Base-by-base conservation (phyloP, 2,329 filamentous ascomycete genomes). In the Domatiomyces globalis region DNA sequence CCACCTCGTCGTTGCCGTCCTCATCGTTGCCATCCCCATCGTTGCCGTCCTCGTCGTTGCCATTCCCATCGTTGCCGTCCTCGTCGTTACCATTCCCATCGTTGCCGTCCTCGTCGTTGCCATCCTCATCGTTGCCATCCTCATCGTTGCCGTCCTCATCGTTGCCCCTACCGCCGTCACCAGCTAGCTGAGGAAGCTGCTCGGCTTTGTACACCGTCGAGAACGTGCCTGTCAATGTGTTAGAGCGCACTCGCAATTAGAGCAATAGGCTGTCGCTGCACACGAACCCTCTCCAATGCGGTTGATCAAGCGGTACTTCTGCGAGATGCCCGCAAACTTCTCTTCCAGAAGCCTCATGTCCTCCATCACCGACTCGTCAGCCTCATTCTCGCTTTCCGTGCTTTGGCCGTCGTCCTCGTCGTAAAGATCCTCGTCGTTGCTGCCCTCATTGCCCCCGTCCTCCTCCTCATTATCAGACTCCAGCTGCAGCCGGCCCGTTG, bases 181-280 rank as follows among this genome's bases (percentile, higher is more conserved):
- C 73, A 57, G 92, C 79, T 66, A 95, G 95, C 51, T 84, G 52
- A 48, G 44, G 75, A 22, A 96, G 71, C 65, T 98, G 92, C 67
- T 96, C 88, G 18, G 94, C 92, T 68, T 98, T 98, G 76, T 98
- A 98, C 10, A 98, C 92, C 1, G 92, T 96, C 0, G 92, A 96
- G 66, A 98, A 98, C 1, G 92, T 98, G 52, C 92, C 88, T 95
- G 58, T 7, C 36, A n/a, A 18, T 48, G 10, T 46, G 47, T 55
- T 20, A 61, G 55, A 17, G 45, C n/a, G 33, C 45, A 43, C 51
- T 33, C 43, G 45, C 18, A 19, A 18, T 54, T 54, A 43, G 44
- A 46, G 50, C 55, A 51, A 50, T 9, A 17, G 39, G 44, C 48
- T 45, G 20, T 47, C 45, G 45, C n/a, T 22, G 33, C 10, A 50